Conservation (phyloP, 2,329 filamentous ascomycete genomes). For the Pleurostoma richardsiae region DNA sequence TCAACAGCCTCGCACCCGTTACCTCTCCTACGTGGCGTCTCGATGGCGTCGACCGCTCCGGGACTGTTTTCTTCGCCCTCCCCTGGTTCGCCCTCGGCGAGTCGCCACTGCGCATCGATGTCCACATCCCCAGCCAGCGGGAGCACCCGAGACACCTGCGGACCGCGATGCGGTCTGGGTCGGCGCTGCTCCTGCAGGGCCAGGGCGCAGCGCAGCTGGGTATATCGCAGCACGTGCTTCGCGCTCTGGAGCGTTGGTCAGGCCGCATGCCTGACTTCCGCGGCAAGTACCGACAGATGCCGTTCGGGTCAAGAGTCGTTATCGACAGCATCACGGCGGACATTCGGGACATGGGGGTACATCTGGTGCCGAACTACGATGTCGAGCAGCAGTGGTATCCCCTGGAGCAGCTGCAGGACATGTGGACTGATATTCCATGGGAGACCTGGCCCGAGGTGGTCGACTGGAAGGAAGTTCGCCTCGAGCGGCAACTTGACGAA, state of each 20-base stretch:
- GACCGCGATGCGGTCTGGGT: constrained; percentile 5
- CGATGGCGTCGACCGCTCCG: constrained; percentile 11
- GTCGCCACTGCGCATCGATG: constrained; percentile 12
- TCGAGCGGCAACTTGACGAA: constrained; percentile 14
- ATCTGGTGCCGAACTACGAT: constrained; percentile 10
- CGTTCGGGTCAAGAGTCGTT: constrained; percentile 12
- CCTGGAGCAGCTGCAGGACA: constrained; percentile 8
- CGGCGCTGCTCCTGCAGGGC: constrained; percentile 1
- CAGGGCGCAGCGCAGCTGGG: background rate
- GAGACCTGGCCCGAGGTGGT: constrained; percentile 8
- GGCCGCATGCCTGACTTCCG: constrained; percentile 3
- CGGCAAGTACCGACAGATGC: constrained; percentile 7
- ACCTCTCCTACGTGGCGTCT: constrained; percentile 7
- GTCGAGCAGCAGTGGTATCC: constrained; percentile 14
- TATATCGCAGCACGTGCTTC: constrained; percentile 6
- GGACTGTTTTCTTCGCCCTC: constrained; percentile 8
- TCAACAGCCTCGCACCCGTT: constrained; percentile 4
- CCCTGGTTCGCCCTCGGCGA: constrained; percentile 10
- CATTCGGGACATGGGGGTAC: constrained; percentile 4
- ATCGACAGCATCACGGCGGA: constrained; percentile 3
- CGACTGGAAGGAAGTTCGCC: constrained; percentile 8
- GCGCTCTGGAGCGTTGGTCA: constrained; percentile 10
- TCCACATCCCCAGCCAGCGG: constrained; percentile 11
- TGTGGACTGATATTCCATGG: constrained; percentile 6
- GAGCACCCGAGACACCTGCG: constrained; percentile 5